phyloP scores from a whole-genome alignment of 495 filamentous ascomycete species.

The Staphylotrichum longicolle region DNA sequence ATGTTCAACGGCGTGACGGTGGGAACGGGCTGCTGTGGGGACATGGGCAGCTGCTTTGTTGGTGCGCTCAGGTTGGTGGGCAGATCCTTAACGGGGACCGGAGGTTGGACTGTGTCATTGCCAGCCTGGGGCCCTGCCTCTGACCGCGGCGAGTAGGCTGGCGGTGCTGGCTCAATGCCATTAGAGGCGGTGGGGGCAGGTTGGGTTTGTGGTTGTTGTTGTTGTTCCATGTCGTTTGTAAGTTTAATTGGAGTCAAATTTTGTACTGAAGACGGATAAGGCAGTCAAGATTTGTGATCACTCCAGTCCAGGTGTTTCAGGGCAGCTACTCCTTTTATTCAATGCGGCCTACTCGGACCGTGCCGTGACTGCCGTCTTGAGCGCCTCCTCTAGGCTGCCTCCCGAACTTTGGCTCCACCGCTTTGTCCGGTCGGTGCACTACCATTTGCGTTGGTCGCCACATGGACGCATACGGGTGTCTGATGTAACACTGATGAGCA shows the following conservation, averaged over 20 bases:
- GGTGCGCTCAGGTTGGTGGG: not conserved
- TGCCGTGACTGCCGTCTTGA: too few relatives aligned
- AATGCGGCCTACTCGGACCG: too few relatives aligned
- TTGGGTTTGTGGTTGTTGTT: not conserved
- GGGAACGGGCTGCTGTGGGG: constrained; percentile 14
- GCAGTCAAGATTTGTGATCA: too few relatives aligned
- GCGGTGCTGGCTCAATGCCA: constrained; percentile 1
- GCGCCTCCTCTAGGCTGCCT: too few relatives aligned
- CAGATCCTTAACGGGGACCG: not conserved
- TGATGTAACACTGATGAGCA: too few relatives aligned
- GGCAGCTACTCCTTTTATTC: too few relatives aligned
- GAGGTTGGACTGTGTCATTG: not conserved
- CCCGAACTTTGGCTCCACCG: too few relatives aligned
- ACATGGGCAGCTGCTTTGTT: not conserved
- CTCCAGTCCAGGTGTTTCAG: too few relatives aligned
- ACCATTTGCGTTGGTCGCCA: too few relatives aligned
- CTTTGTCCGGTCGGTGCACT: too few relatives aligned
- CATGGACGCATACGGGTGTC: too few relatives aligned
- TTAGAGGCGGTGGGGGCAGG: not conserved
- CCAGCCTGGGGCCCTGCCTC: not conserved
- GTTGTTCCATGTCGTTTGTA: not conserved
- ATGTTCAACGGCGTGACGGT: constrained; percentile 30
- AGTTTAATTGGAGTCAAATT: not conserved
- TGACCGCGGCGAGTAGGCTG: not conserved
- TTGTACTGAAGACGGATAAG: too few relatives aligned